A percentile compares a stretch with the other conserved stretches of the same genome.
These are phyloP conservation scores for Aspergillus nanangensis DNA, from an alignment of 495 filamentous ascomycete genomes.

Conservation along the genomic window DNA sequence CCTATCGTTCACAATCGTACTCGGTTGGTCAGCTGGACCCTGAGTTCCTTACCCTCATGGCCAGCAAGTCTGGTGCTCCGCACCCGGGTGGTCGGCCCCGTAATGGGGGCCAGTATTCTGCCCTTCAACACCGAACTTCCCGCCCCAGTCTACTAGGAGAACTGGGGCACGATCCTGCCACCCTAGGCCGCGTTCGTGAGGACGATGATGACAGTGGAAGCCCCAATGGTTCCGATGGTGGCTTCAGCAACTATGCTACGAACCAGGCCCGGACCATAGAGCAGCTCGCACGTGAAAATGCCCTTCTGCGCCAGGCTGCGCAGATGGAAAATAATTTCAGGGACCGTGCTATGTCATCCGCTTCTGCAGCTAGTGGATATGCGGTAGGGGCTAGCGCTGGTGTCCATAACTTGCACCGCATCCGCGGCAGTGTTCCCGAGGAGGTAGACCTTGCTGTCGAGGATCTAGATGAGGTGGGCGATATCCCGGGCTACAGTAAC, in stretches of 20 bases:
- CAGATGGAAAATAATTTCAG: slow-evolving; percentile 59
- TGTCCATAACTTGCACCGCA: slow-evolving; percentile 52
- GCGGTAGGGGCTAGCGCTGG: slow-evolving; percentile 48
- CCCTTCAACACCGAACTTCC: slow-evolving; percentile 75
- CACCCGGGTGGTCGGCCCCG: slow-evolving; percentile 38
- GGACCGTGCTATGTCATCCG: slow-evolving; percentile 54
- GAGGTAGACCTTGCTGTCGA: slow-evolving; percentile 68
- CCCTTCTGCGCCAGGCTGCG: slow-evolving; percentile 60
- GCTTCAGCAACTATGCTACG: slow-evolving; percentile 45
- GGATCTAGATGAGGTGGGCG: slow-evolving; percentile 61
- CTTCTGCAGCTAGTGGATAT: slow-evolving; percentile 35
- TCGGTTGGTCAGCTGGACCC: slow-evolving; percentile 89
- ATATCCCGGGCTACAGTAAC: slow-evolving; percentile 45
- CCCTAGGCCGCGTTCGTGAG: slow-evolving; percentile 74
- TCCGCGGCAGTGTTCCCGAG: slow-evolving; percentile 62
- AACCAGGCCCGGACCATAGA: slow-evolving; percentile 68
- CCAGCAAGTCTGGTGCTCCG: slow-evolving; percentile 41
- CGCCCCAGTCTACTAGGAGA: slow-evolving; percentile 83
- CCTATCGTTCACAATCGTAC: slow-evolving; percentile 93
- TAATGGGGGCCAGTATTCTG: slow-evolving; percentile 56
- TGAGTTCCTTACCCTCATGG: slow-evolving; percentile 46
- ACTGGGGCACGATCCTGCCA: slow-evolving; percentile 63
- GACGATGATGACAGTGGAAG: slow-evolving; percentile 74
- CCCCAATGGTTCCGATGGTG: slow-evolving; percentile 59
- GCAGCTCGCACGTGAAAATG: slow-evolving; percentile 68